Conservation (phyloP, 225 moss, liverwort and hornwort genomes). For the Sphagnum tenellum region DNA sequence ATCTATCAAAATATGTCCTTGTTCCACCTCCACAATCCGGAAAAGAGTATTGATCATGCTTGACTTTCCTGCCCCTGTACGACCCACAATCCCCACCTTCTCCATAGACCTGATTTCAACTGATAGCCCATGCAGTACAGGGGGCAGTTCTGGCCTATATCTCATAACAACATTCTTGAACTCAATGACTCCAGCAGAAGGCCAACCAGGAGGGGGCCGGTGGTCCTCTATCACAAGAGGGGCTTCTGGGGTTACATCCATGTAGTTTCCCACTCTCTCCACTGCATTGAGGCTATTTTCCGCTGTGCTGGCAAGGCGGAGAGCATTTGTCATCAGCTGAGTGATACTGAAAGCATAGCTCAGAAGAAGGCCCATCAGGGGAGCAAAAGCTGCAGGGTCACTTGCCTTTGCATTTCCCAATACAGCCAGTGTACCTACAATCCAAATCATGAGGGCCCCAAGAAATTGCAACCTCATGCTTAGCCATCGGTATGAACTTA, state of each 20-base stretch:
- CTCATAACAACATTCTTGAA: slow-evolving; percentile 58
- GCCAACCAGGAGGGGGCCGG: slow-evolving; percentile 60
- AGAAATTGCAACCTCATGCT: slow-evolving; percentile 64
- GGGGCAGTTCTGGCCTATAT: slow-evolving; percentile 59
- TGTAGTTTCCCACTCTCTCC: slow-evolving; percentile 66
- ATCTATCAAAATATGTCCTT: slow-evolving; percentile 54
- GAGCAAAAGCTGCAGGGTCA: slow-evolving; percentile 52
- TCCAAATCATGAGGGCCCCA: slow-evolving; percentile 69
- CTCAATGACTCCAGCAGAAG: slow-evolving; percentile 45
- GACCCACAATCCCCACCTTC: slow-evolving; percentile 70
- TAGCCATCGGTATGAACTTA: slow-evolving; percentile 74
- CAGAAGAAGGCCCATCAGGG: slow-evolving; percentile 75
- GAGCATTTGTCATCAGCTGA: slow-evolving; percentile 47
- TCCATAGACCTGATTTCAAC: slow-evolving; percentile 51
- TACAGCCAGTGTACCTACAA: slow-evolving; percentile 57
- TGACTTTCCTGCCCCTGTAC: slow-evolving; percentile 72
- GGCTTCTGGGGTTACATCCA: slow-evolving; percentile 47
- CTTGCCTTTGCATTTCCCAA: slow-evolving; percentile 51
- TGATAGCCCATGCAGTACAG: slow-evolving; percentile 54
- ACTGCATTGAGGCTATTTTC: slow-evolving; percentile 79
- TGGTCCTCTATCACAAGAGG: slow-evolving; percentile 46
- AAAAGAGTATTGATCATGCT: slow-evolving; percentile 72
- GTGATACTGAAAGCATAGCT: slow-evolving; percentile 69
- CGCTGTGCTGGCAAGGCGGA: slow-evolving; percentile 61
- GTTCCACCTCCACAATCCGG: slow-evolving; percentile 59